Percentiles rank a stretch among this genome's conserved stretches.
phyloP scores from a whole-genome alignment of 768 basidiomycete species.

The Collybia sp. region DNA sequence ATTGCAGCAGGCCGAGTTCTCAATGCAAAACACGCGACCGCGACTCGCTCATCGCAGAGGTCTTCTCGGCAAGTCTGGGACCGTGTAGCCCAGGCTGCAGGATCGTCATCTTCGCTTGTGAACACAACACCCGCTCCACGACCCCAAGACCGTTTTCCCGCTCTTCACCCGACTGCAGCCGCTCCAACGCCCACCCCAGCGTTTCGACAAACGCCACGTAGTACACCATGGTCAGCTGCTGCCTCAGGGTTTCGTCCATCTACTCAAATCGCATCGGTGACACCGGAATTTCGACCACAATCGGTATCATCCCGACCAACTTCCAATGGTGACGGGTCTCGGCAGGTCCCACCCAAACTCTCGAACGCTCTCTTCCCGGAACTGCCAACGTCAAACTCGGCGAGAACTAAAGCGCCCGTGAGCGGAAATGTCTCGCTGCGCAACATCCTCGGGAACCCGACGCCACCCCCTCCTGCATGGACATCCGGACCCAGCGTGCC shows the following conservation, averaged over 20 bases:
- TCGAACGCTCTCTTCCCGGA: conserved; percentile 65
- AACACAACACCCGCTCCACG: conserved; percentile 11
- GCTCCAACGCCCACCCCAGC: conserved; percentile 6
- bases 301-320: conserved; percentile 9
- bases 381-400: conserved; percentile 42
- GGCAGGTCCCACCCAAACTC: conserved; percentile 36
- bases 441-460: conserved; percentile 57
- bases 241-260: conserved; percentile 14
- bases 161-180: conserved; percentile 16
- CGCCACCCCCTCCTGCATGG: conserved; percentile 37
- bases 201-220: conserved; percentile 43
- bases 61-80: conserved; percentile 76
- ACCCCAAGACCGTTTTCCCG: conserved; percentile 30
- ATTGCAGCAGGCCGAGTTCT: conserved; percentile 81
- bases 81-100: conserved; percentile 81
- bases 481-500: conserved; percentile 13
- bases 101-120: conserved; percentile 27
- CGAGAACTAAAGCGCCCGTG: conserved; percentile 40
- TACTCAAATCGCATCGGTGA: conserved; percentile 11
- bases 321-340: conserved; percentile 10
- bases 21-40: conserved; percentile 75
- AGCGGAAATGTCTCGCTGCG: conserved; percentile 63
- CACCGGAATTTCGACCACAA: conserved; percentile 17
- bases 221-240: conserved; percentile 58
- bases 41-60: conserved; percentile 48